Conservation (phyloP, 768 basidiomycete genomes). For the Termitomyces sp. region DNA sequence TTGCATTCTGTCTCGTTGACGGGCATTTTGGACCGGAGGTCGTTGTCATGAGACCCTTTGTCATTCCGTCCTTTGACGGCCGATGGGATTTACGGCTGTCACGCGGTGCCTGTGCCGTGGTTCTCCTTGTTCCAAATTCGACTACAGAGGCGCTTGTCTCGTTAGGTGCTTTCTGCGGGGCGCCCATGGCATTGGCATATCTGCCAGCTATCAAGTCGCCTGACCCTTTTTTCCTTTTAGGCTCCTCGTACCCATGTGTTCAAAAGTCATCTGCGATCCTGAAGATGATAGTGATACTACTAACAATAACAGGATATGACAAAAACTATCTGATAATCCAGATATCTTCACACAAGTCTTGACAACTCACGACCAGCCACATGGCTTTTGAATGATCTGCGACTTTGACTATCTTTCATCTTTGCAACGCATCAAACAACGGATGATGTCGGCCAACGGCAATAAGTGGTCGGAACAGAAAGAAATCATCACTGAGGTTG, state of each 20-base stretch:
- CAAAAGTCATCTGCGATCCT: neutral
- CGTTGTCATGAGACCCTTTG: neutral
- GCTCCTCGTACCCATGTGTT: neutral
- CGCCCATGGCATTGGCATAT: too few species aligned
- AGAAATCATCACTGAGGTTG: neutral
- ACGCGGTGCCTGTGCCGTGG: neutral
- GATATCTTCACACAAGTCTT: neutral
- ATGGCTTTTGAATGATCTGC: neutral
- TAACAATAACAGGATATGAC: neutral
- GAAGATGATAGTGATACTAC: neutral
- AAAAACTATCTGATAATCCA: neutral
- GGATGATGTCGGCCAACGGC: too few species aligned
- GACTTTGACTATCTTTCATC: neutral
- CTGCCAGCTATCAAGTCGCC: too few species aligned
- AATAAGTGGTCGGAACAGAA: neutral
- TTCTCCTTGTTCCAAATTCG: too few species aligned
- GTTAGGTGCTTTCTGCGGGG: too few species aligned
- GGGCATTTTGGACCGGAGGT: neutral
- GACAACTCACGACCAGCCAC: neutral
- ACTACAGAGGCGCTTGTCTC: too few species aligned
- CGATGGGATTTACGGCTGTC: neutral
- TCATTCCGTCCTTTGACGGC: too few species aligned
- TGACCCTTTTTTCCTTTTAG: neutral
- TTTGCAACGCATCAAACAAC: neutral
- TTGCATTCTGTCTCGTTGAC: neutral